These are phyloP conservation scores for Metschnikowia cerradonensis DNA, from an alignment of 805 yeast genomes.

Conservation along the genomic window DNA sequence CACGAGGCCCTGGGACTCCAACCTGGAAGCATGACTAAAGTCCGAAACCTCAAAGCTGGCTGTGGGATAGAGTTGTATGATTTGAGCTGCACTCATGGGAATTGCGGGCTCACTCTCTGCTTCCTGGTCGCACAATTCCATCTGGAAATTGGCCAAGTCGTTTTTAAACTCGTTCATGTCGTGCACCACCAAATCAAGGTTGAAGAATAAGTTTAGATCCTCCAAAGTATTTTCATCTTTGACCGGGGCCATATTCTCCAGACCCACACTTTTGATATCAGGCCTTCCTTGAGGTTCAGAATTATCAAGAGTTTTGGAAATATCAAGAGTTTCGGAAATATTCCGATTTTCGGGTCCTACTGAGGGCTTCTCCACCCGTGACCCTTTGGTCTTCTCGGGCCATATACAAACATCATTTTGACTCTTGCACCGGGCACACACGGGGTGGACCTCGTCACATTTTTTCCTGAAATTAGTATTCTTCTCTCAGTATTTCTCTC, in stretches of 20 bases:
- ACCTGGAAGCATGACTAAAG: constrained; percentile 7
- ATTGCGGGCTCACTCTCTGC: neutral
- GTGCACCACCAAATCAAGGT: constrained; percentile 10
- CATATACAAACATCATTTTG: constrained; percentile 10
- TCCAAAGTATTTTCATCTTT: neutral
- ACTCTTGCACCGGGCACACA: constrained; percentile 10
- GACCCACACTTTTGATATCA: too few relatives aligned
- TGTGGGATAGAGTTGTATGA: neutral
- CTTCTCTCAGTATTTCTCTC: too few relatives aligned
- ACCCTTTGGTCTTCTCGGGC: constrained; percentile 4
- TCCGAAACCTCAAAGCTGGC: constrained; percentile 6
- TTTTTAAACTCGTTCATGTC: constrained; percentile 15
- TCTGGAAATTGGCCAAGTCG: constrained; percentile 14
- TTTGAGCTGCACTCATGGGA: neutral
- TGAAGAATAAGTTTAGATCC: neutral
- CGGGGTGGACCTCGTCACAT: constrained; percentile 18
- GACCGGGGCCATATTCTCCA: neutral
- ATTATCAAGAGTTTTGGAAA: too few relatives aligned
- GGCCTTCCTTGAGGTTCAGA: too few relatives aligned
- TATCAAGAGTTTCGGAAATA: too few relatives aligned
- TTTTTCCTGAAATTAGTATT: constrained; percentile 13
- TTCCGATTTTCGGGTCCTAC: too few relatives aligned
- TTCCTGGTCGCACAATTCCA: constrained; percentile 12
- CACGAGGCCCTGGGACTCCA: constrained; percentile 17
- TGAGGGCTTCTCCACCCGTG: neutral